These are phyloP conservation scores for Euphorbia peplus DNA, from an alignment of 345 rosid genomes.

Conservation along the genomic window DNA sequence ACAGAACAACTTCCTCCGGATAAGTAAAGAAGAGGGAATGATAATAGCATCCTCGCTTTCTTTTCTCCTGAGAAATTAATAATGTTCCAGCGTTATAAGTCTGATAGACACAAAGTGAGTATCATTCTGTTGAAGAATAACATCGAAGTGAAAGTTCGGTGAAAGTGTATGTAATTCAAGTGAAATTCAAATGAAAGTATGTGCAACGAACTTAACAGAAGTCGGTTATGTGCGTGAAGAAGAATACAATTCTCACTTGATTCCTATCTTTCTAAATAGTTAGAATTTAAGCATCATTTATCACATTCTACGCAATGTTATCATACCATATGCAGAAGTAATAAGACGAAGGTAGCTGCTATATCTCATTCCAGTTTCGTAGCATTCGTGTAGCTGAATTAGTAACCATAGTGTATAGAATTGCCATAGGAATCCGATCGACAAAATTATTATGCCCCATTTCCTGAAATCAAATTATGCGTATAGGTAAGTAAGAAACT, in stretches of 20 bases:
- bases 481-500: not conserved
- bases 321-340: constrained; percentile 28
- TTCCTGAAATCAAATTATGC: not conserved
- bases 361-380: constrained; percentile 34
- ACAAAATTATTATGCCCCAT: constrained; percentile 28
- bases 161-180: too few relatives aligned
- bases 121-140: too few relatives aligned
- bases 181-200: too few relatives aligned
- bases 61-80: constrained; percentile 22
- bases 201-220: too few relatives aligned
- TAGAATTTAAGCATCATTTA: too few relatives aligned
- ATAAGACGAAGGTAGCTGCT: constrained; percentile 37
- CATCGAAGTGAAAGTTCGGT: too few relatives aligned
- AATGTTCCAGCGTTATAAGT: not conserved
- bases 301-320: too few relatives aligned
- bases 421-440: constrained; percentile 36
- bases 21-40: constrained; percentile 30
- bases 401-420: constrained; percentile 35
- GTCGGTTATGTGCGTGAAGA: too few relatives aligned
- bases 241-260: too few relatives aligned
- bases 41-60: constrained; percentile 18
- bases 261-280: too few relatives aligned
- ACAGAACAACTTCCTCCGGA: constrained; percentile 28
- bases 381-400: constrained; percentile 36
- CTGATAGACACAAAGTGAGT: not conserved